Evolutionary conservation across 2,329 filamentous ascomycete species (phyloP), one percentile per base, ranked within the genome.

Genomic region (Ascochyta rabiei): DNA sequence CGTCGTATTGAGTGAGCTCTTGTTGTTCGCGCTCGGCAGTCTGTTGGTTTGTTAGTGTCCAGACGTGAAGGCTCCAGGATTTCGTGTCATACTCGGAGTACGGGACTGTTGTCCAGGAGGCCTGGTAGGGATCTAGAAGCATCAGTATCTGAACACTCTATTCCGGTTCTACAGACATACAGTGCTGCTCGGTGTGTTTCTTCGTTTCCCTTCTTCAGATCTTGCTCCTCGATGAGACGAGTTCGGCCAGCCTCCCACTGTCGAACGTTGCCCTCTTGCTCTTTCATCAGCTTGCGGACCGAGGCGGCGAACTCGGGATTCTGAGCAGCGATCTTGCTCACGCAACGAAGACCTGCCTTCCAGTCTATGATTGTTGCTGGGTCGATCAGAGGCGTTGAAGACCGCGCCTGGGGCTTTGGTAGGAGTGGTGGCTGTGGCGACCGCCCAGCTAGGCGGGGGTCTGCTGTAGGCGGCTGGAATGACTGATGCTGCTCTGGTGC

Each of bases 191-290:
- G 80, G 18, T 85, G 69, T 57, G 80, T 80, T 60, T 78, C 78
- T 58, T 84, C 81, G 45, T 81, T 82, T 53, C 82, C 81, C 4
- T 75, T 77, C 53, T 84, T 76, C 1, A 76, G 73, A n/a, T 67
- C 71, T 53, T 86, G 84, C 53, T 81, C 82, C 28, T 77, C 72
- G 6, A 84, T 64, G 21, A 87, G 68, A 6, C 77, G 80, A 52
- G 81, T 70, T 2, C 84, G 79, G 1, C 79, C 80, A 23, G 77
- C 70, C 75, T 81, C 85, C 80, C 87, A 89, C 60, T 84, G 80
- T 60, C 79, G 79, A 61, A 89, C 85, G 62, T 89, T 82, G 35
- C 81, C 79, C 63, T 86, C 81, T 69, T 89, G 86, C 37, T 84
- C 81, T 49, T 80, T 79, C 56, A 89, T 88, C 71, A 89, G 78